These are phyloP conservation scores for Ustilago xerochloae DNA, from an alignment of 1,284 basidiomycete genomes.

Conservation along the genomic window DNA sequence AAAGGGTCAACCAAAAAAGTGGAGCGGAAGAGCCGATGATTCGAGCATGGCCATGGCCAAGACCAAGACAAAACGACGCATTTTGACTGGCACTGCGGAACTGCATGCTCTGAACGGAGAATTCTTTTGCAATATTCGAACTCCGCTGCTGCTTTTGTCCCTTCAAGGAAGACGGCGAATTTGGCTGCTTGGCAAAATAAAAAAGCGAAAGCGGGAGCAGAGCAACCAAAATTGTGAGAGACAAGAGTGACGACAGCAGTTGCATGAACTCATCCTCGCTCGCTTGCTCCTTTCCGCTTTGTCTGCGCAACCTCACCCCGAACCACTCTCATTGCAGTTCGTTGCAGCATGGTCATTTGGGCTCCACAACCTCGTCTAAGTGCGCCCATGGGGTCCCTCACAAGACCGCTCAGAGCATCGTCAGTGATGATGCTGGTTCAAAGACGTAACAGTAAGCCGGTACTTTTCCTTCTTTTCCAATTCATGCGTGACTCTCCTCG, in stretches of 20 bases:
- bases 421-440: neutral
- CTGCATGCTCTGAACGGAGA: slow-evolving; percentile 17
- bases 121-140: slow-evolving; percentile 1
- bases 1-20: no score
- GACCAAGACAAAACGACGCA: neutral
- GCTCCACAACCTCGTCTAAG: slow-evolving; percentile 1
- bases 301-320: neutral
- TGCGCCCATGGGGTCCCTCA: slow-evolving; percentile 2
- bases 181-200: neutral
- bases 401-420: neutral
- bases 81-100: neutral
- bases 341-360: neutral
- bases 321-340: neutral
- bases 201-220: neutral
- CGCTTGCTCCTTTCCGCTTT: neutral
- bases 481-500: neutral
- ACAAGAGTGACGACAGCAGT: neutral
- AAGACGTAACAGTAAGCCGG: neutral
- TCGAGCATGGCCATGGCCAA: no score
- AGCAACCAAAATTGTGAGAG: slow-evolving; percentile 2
- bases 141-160: neutral
- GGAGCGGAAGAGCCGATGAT: neutral
- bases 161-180: no score
- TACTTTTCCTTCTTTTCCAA: neutral
- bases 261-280: neutral